phyloP scores from a whole-genome alignment of 352 stramenopile species.

The Pythium sp. region DNA sequence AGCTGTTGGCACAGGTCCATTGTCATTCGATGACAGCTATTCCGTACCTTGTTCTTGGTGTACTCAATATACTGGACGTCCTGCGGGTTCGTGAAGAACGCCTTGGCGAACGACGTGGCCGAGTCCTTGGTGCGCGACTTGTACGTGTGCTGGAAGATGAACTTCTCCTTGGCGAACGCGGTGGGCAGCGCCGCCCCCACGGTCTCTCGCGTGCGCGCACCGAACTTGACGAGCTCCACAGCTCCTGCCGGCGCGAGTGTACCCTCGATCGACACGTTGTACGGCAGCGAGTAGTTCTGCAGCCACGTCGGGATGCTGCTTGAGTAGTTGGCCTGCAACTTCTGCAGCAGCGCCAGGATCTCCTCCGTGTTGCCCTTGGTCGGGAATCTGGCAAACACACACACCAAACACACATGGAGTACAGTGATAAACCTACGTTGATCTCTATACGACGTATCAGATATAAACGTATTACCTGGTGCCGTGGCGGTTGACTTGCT shows the following conservation, averaged over 20 bases:
- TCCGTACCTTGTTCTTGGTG: constrained; percentile 27
- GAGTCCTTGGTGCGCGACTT: constrained; percentile 54
- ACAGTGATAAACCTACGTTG: not conserved
- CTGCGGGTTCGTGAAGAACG: constrained; percentile 52
- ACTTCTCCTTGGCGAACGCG: constrained; percentile 31
- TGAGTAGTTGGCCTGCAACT: constrained; percentile 42
- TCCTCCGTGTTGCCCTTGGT: constrained; percentile 48
- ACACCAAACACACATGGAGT: not conserved
- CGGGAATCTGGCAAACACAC: constrained; percentile 39
- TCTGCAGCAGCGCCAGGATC: constrained; percentile 38
- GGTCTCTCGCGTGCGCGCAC: constrained; percentile 29
- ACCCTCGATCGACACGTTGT: constrained; percentile 47
- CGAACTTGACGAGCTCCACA: constrained; percentile 37
- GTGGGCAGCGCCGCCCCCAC: constrained; percentile 11
- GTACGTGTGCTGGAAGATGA: constrained; percentile 59
- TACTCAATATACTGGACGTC: constrained; percentile 49
- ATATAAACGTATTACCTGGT: constrained; percentile 28
- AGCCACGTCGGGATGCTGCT: constrained; percentile 44
- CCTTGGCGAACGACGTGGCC: constrained; percentile 47
- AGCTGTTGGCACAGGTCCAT: not conserved
- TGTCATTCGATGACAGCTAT: not conserved
- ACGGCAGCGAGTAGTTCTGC: constrained; percentile 54
- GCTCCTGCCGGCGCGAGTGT: constrained; percentile 32
- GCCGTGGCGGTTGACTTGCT: constrained; percentile 54
- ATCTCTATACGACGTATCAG: too few species aligned